Base-by-base conservation (phyloP, 306 rosid species). In the Trifolium repens region DNA sequence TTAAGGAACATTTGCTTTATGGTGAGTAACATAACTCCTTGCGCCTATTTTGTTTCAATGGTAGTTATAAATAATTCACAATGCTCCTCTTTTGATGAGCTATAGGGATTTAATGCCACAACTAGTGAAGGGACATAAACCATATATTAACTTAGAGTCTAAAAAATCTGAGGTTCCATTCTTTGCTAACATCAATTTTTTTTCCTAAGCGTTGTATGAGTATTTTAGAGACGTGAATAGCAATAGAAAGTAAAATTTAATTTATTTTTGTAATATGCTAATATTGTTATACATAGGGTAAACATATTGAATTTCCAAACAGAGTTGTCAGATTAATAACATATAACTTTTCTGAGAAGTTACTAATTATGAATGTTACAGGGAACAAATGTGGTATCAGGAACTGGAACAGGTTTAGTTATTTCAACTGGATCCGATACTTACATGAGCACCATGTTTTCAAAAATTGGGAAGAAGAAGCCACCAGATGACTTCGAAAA, bases 381-480 rank as follows among this genome's bases (percentile, higher is more conserved):
- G 97, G 97, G 97, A 35, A 92, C 96, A 78, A 88, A 86, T 74
- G 97, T 90, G 71, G 87, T 92, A 79, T 90, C 96, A 47, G 97
- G 97, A 26, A 80, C 74, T 26, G 96, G 97, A 71, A 82, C 88
- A 26, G 96, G 97, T 43, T 83, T 92, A 43, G 91, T 92, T 49
- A 73, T 92, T 55, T 89, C 97, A 15, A 92, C 97, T 12, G 91
- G 96, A 85, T 89, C 93, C 39, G 85, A 77, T 74, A 92, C 97
- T 27, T 92, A 90, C 85, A 87, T 88, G 93, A 92, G 93, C 84
- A 92, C 93, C 74, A 90, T 90, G 91, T 92, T 88, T 81, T 88
- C 90, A 68, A 83, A 84, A 50, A 81, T 89, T 66, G 96, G 97
- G 75, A 90, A 84, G 88, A 86, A 79, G 82, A 85, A 82, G 83